Base-by-base conservation (phyloP, 176 grass and related monocot species). In the Avena atlantica region DNA sequence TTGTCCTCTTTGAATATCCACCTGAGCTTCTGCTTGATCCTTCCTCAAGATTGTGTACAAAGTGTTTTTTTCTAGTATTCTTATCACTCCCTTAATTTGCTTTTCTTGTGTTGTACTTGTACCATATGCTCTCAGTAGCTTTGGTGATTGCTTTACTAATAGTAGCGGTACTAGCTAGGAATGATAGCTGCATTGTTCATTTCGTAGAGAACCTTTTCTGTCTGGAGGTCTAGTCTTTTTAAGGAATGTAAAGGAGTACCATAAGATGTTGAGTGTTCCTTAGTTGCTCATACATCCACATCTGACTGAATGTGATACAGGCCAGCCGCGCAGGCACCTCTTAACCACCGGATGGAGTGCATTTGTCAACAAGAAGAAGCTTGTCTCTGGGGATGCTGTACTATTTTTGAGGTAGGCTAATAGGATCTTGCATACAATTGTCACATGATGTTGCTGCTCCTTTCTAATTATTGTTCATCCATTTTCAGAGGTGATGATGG, bases 311-410 rank as follows among this genome's bases (percentile, higher is more conserved):
- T 88, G 50, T 78, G 70, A 61, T 85, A 66, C 85, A 98, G 97
- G 97, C 44, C 97, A 99, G 87, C 97, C 97, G 52, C 97, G 92
- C 29, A 92, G 97, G 81, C 97, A 99, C 82, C 92, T 99, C 81
- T 84, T 99, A 82, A 99, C 97, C 66, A 99, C 97, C 14, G 94
- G 97, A 64, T 99, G 97, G 97, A 99, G 92, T 90, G 94, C 97
- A 12, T 99, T 99, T 92, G 89, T 99, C 34, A 99, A 99, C 67
- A 97, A 88, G 90, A 99, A 99, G 89, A 97, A 95, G 76, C 94
- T 99, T 51, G 89, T 97, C 67, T 97, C 92, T 37, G 97, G 97
- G 10, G 97, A 99, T 37, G 92, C 97, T 0, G 92, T 99, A 1
- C 88, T 99, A 3, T 99, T 99, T 91, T 67, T 99, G 65, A 52